Conservation (phyloP, 441 rosid species). For the Eutrema salsugineum region DNA sequence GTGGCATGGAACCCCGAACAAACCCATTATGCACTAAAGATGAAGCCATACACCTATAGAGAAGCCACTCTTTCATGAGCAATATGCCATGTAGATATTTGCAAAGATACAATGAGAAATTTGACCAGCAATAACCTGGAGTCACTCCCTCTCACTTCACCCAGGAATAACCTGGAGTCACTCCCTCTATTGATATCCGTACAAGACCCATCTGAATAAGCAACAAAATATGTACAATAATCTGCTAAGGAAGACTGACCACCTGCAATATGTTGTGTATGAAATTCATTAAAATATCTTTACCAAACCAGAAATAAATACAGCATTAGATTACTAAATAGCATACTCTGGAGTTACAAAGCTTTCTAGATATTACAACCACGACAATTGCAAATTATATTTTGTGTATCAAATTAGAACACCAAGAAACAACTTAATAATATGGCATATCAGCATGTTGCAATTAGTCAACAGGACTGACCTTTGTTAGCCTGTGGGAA, state of each 20-base stretch:
- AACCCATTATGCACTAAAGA: slow-evolving; percentile 93
- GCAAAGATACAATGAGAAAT: not conserved
- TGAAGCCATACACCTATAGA: slow-evolving; percentile 86
- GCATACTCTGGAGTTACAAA: not conserved
- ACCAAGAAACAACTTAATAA: not conserved
- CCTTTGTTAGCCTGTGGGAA: slow-evolving; percentile 98
- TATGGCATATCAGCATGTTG: not conserved
- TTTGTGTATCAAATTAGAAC: not conserved
- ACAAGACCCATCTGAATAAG: slow-evolving; percentile 99
- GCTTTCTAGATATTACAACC: not conserved
- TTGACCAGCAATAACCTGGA: slow-evolving; percentile 62
- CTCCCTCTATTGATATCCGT: slow-evolving; percentile 89
- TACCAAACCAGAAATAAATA: not conserved
- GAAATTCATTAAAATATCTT: not conserved
- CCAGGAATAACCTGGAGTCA: slow-evolving; percentile 78
- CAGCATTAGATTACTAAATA: not conserved
- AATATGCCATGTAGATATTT: not conserved
- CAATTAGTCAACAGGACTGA: slow-evolving; percentile 20
- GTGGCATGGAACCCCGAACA: slow-evolving; percentile 90
- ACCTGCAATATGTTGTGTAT: slow-evolving; percentile 45
- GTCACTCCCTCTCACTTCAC: slow-evolving; percentile 92
- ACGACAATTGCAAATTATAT: not conserved
- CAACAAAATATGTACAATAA: slow-evolving; percentile 97
- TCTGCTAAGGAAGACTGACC: slow-evolving; percentile 99
- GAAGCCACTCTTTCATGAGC: slow-evolving; percentile 22